phyloP scores from a whole-genome alignment of 208 protist species.

The Crithidia mellificae region DNA sequence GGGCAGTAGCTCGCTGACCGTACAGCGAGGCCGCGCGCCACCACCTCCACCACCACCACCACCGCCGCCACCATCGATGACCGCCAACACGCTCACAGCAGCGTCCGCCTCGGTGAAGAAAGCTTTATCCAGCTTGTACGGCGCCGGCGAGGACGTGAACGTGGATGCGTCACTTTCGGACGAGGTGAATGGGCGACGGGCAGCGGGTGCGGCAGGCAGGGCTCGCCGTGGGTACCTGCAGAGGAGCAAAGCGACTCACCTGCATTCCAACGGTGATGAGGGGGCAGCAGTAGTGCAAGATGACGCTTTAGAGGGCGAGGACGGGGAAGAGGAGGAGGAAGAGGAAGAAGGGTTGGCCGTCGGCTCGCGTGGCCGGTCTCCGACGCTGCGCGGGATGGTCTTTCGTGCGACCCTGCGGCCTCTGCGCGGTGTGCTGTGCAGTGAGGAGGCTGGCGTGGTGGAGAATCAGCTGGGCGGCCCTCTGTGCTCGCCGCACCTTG shows the following conservation, averaged over 20 bases:
- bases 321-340: background rate
- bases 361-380: background rate
- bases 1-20: background rate
- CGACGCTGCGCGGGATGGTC: slow-evolving; percentile 13
- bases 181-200: background rate
- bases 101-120: background rate
- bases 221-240: background rate
- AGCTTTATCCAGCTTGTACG: background rate
- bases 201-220: background rate
- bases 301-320: background rate
- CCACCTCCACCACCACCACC: slow-evolving; percentile 6
- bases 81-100: too few species aligned
- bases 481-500: background rate
- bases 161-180: background rate
- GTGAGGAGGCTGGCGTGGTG: slow-evolving; percentile 38
- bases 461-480: slow-evolving; percentile 25
- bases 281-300: too few species aligned
- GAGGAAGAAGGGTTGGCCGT: background rate
- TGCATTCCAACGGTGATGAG: too few species aligned
- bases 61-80: background rate
- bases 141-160: slow-evolving; percentile 12
- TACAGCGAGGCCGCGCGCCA: background rate
- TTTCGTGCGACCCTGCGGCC: slow-evolving; percentile 39
- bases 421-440: slow-evolving; percentile 29
- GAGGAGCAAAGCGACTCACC: too few species aligned